Evolutionary conservation across 2,329 filamentous ascomycete species (phyloP), one percentile per base, ranked within the genome.

Genomic region (Geoglossum cookeanum): DNA sequence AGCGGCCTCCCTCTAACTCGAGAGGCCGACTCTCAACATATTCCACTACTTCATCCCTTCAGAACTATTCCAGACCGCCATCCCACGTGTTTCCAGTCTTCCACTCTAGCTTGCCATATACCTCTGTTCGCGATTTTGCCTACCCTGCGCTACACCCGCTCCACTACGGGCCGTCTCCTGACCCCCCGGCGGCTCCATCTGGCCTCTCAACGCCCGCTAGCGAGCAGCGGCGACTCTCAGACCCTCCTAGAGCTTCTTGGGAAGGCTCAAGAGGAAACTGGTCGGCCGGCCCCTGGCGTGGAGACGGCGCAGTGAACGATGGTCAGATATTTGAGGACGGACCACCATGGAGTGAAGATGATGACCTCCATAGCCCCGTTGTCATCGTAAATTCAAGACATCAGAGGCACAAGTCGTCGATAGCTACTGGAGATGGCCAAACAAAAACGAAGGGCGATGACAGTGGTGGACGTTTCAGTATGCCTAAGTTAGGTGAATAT

Each of bases 101-200:
- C 69, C 84, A 88, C 64, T 92, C 89, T 59, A 94, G 83, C 67
- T 78, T 96, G 17, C 71, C 86, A 5, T 96, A 96, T 69, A 83
- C 89, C n/a, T 76, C 87, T 49, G 90, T 98, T 62, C 85, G 92
- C 65, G 92, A 98, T 75, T 98, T 97, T 72, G 92, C 92, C 63
- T 98, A 97, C 68, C 81, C 87, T 35, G 68, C 79, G 30, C 77
- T 78, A 57, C 87, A 97, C 69, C 89, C 87, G 48, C 77, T 96
- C 69, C 92, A 97, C 73, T 95, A 95, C 75, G 92, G 92, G 1
- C 86, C 91, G n/a, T 83, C 87, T 15, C 84, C 84, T 42, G 84
- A 89, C 63, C 75, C 80, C 30, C 80, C 81, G n/a, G 76, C 81
- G 7, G 15, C 45, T 15, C 44, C 42, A 30, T 94, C 89, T 0